phyloP scores from a whole-genome alignment of 306 rosid genomes.

The Geum urbanum region DNA sequence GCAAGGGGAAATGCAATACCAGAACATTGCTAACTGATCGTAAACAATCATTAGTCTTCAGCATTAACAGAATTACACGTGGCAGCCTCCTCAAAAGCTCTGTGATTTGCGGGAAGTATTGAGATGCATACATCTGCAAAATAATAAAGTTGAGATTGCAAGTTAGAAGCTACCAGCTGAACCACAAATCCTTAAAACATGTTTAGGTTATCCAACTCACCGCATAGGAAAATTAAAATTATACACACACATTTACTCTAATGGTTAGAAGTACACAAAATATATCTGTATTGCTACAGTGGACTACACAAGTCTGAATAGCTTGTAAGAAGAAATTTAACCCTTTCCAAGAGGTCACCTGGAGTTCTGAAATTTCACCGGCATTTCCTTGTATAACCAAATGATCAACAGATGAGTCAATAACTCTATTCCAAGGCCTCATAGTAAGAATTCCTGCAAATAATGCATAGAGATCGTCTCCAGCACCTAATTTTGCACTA shows the following conservation, averaged over 20 bases:
- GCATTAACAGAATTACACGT: constrained; percentile 85
- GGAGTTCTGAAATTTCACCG: constrained; percentile 72
- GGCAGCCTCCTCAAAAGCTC: constrained; percentile 93
- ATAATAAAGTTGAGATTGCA: constrained; percentile 25
- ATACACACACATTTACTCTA: neutral
- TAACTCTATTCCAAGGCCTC: constrained; percentile 94
- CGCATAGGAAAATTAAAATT: neutral
- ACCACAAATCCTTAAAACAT: neutral
- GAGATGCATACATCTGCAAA: constrained; percentile 86
- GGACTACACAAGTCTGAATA: neutral
- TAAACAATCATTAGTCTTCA: constrained; percentile 96
- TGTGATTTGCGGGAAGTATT: constrained; percentile 80
- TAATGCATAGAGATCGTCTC: constrained; percentile 85
- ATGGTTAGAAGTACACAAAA: neutral
- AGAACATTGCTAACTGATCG: constrained; percentile 78
- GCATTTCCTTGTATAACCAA: constrained; percentile 69
- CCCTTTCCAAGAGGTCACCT: constrained; percentile 51
- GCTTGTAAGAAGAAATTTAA: neutral
- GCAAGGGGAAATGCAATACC: constrained; percentile 46
- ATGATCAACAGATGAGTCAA: constrained; percentile 80
- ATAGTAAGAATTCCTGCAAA: constrained; percentile 95
- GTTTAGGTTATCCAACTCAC: constrained; percentile 18
- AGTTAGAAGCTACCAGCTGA: constrained; percentile 17
- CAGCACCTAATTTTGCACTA: constrained; percentile 91
- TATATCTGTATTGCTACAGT: neutral